Evolutionary conservation across 306 rosid genomes (phyloP).

Genomic region (Prunus mongolica): DNA sequence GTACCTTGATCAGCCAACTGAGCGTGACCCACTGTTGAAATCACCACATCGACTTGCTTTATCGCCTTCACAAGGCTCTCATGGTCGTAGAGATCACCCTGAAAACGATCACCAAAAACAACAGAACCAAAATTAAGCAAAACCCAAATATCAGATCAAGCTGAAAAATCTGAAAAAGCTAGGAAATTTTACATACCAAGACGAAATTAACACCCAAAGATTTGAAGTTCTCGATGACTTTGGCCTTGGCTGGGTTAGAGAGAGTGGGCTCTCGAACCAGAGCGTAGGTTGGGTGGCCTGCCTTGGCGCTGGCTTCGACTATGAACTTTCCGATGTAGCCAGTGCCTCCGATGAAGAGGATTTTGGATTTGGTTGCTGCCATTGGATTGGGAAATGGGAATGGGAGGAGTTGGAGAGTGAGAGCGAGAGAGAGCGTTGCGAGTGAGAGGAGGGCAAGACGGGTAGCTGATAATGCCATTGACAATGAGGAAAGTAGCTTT

Average conservation of each 20-base stretch:
- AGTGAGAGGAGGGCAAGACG: background rate
- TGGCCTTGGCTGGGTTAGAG: constrained; percentile 18
- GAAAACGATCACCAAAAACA: background rate
- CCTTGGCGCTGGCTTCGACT: constrained; percentile 38
- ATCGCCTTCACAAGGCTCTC: constrained; percentile 34
- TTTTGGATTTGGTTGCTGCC: constrained; percentile 24
- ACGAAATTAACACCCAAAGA: constrained; percentile 18
- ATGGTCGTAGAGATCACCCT: constrained; percentile 35
- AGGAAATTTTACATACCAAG: constrained; percentile 7
- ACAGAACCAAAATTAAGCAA: background rate
- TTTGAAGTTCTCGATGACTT: constrained; percentile 28
- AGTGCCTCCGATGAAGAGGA: constrained; percentile 39
- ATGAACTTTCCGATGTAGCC: constrained; percentile 37
- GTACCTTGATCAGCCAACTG: constrained; percentile 28
- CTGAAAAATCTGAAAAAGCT: background rate
- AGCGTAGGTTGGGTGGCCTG: constrained; percentile 30
- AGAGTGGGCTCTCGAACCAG: constrained; percentile 34
- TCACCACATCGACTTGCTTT: constrained; percentile 41
- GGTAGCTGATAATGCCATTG: background rate
- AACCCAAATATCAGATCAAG: background rate
- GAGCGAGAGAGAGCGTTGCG: background rate
- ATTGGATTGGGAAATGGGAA: background rate
- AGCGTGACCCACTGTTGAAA: constrained; percentile 29
- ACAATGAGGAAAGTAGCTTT: no score
- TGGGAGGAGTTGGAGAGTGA: background rate